Evolutionary conservation across 2,329 filamentous ascomycete species (phyloP).

Genomic region (Botrytis paeoniae): DNA sequence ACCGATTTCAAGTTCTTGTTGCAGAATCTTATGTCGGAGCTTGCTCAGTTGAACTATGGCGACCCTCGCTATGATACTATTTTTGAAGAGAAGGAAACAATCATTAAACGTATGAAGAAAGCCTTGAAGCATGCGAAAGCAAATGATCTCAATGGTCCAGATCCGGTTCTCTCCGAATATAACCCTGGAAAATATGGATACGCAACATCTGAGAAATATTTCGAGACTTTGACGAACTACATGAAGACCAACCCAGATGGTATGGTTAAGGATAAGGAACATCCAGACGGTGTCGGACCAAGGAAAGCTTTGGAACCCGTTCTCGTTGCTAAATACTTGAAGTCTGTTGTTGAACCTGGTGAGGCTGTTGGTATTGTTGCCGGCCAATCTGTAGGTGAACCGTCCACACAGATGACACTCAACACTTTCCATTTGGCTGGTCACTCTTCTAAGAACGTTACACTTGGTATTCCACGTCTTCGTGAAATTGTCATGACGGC

Average conservation of each 20-base stretch:
- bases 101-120: slow-evolving; percentile 71
- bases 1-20: slow-evolving; percentile 87
- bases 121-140: slow-evolving; percentile 69
- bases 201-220: slow-evolving; percentile 87
- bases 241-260: slow-evolving; percentile 71
- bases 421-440: slow-evolving; percentile 99
- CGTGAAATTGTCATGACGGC: slow-evolving; percentile 99
- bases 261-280: slow-evolving; percentile 51
- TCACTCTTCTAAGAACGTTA: slow-evolving; percentile 98
- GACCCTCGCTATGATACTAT: slow-evolving; percentile 54
- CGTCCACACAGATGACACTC: slow-evolving; percentile 97
- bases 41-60: slow-evolving; percentile 70
- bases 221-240: slow-evolving; percentile 68
- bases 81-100: slow-evolving; percentile 61
- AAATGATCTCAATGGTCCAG: slow-evolving; percentile 51
- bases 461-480: slow-evolving; percentile 92
- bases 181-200: slow-evolving; percentile 77
- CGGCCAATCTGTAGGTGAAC: slow-evolving; percentile 93
- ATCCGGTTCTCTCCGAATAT: slow-evolving; percentile 71
- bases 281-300: slow-evolving; percentile 35
- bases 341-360: slow-evolving; percentile 87
- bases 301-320: slow-evolving; percentile 62
- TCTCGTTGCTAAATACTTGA: slow-evolving; percentile 88
- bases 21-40: slow-evolving; percentile 78
- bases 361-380: slow-evolving; percentile 97